Base-by-base conservation (phyloP, 192 early-diverging fungal species). In the Linnemannia schmuckeri region DNA sequence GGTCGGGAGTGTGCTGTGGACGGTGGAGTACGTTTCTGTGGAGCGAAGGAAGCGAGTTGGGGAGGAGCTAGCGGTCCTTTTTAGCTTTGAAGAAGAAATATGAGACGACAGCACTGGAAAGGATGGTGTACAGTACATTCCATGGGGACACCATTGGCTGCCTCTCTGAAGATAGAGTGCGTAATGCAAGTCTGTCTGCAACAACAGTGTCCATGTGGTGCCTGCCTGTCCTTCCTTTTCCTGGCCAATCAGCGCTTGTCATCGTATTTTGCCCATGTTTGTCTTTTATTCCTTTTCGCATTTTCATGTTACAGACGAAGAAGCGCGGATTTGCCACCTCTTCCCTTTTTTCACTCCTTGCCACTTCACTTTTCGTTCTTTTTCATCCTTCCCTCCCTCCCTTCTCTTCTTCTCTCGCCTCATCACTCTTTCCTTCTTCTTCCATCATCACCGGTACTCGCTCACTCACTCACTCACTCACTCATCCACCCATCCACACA, bases 21-120 rank as follows among this genome's bases (percentile, higher is more conserved):
- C 70, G 68, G n/a, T 82, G 81, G 81, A 49, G 42, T 37, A 82
- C 81, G 1, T 82, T 82, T 42, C 22, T 77, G 41, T 73, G 54
- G 75, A 27, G 37, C 44, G 27, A 15, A 27, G 61, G 41, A 37
- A 13, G 12, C 20, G 40, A 61, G 17, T 0, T 27, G 37, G 63
- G 46, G 72, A 30, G 24, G 57, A 35, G 46, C 37, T 37, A 37
- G 37, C 52, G 22, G 37, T 18, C 9, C 27, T 20, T 33, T 41
- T 69, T 41, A 63, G 13, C 66, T 8, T 20, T 63, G 74, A 55
- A 76, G 18, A 35, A 35, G 38, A 24, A 66, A 10, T 24, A 22
- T 42, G 54, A 30, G 54, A 61, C 22, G 52, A 24, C 0, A 55
- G 0, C 22, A 24, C 24, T 24, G 52, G 52, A 24, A 24, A 55